phyloP scores from a whole-genome alignment of 371 early-diverging fungal genomes.

The Smittium culicis region DNA sequence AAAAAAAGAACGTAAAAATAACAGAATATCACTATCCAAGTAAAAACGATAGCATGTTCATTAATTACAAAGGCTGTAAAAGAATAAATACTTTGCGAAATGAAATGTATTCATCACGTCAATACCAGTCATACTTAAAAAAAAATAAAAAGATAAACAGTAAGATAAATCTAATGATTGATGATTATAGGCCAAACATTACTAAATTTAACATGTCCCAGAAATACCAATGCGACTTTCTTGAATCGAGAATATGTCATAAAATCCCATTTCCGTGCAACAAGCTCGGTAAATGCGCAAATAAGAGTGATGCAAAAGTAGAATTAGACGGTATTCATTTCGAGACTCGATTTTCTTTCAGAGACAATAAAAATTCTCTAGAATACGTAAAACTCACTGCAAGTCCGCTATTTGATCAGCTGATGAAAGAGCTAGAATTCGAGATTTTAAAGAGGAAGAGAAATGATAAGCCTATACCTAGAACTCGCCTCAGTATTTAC shows the following conservation, averaged over 20 bases:
- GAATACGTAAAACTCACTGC: slow-evolving; percentile 27
- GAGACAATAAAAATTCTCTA: slow-evolving; percentile 31
- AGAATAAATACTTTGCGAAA: slow-evolving; percentile 16
- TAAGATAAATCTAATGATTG: slow-evolving; percentile 20
- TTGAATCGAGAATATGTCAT: slow-evolving; percentile 39
- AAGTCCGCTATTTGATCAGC: slow-evolving; percentile 37
- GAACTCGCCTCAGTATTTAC: slow-evolving; percentile 31
- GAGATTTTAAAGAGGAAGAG: slow-evolving; percentile 20
- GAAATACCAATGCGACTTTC: slow-evolving; percentile 35
- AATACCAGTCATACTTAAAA: slow-evolving; percentile 27
- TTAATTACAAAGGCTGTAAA: slow-evolving; percentile 34
- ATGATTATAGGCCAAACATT: slow-evolving; percentile 9
- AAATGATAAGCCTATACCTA: slow-evolving; percentile 3
- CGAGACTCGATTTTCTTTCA: slow-evolving; percentile 26
- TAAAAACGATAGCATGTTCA: slow-evolving; percentile 36
- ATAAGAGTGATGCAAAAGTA: slow-evolving; percentile 17
- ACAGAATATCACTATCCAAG: slow-evolving; percentile 34
- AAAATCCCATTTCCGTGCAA: slow-evolving; percentile 32
- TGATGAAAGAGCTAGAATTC: slow-evolving; percentile 30
- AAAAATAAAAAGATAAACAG: slow-evolving; percentile 21
- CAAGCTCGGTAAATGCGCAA: slow-evolving; percentile 23
- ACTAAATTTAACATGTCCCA: slow-evolving; percentile 18
- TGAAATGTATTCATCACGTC: slow-evolving; percentile 14
- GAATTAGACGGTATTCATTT: slow-evolving; percentile 27
- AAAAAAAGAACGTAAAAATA: slow-evolving; percentile 13